Conservation (phyloP, 495 filamentous ascomycete genomes). For the Articulospora tetracladia region DNA sequence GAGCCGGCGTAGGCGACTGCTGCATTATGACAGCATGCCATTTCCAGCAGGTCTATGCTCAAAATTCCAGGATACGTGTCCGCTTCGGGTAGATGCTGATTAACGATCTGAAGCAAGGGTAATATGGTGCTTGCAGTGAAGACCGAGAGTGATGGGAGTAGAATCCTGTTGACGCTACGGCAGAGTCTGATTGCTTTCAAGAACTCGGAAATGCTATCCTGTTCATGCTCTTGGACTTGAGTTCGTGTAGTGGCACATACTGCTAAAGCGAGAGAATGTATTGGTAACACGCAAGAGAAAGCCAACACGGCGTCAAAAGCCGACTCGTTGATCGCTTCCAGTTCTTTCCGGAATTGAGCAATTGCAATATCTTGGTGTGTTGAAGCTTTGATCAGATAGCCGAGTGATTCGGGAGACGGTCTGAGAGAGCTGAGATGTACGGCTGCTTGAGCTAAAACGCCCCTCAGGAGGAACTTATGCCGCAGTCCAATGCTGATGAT, state of each 20-base stretch:
- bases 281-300: neutral
- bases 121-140: neutral
- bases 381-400: conserved; percentile 4
- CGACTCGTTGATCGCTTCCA: neutral
- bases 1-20: neutral
- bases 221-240: neutral
- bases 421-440: conserved; percentile 41
- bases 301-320: conserved; percentile 1
- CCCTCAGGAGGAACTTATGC: conserved; percentile 31
- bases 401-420: neutral
- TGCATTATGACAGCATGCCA: neutral
- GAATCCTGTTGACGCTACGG: neutral
- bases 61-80: neutral
- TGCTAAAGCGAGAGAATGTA: conserved; percentile 1
- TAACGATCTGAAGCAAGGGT: neutral
- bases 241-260: neutral
- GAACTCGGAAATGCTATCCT: neutral
- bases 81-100: conserved; percentile 1
- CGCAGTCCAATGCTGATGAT: neutral
- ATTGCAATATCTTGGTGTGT: conserved; percentile 5
- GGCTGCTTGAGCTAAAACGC: conserved; percentile 36
- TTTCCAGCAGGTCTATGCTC: neutral
- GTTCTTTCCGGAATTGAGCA: neutral
- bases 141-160: neutral
- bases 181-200: neutral